phyloP scores from a whole-genome alignment of 768 basidiomycete species.

The Collybia nuda region DNA sequence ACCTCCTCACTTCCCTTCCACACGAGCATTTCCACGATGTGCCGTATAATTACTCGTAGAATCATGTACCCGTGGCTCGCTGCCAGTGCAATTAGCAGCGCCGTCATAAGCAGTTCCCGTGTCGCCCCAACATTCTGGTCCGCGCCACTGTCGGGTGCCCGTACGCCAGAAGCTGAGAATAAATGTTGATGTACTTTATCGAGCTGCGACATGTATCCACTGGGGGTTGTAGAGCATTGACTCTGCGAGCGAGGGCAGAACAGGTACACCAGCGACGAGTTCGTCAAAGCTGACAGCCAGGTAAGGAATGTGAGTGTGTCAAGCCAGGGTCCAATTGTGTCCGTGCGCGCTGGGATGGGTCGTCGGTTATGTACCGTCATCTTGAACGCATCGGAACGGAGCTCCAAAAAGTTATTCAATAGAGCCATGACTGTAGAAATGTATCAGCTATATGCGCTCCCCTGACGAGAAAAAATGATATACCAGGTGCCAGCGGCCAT shows the following conservation, averaged over 20 bases:
- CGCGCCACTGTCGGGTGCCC: constrained; percentile 9
- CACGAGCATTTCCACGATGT: constrained; percentile 69
- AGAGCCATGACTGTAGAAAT: constrained; percentile 65
- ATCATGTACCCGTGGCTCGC: constrained; percentile 88
- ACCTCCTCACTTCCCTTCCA: constrained; percentile 78
- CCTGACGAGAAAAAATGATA: constrained; percentile 12
- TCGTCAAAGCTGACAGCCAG: constrained; percentile 87
- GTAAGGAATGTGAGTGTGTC: constrained; percentile 84
- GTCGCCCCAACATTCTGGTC: constrained; percentile 31
- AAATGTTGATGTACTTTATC: constrained; percentile 27
- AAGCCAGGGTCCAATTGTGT: constrained; percentile 94
- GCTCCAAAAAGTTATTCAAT: constrained; percentile 90
- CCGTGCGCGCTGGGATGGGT: constrained; percentile 84
- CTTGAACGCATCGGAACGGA: constrained; percentile 94
- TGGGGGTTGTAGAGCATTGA: constrained; percentile 14
- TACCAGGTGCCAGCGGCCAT: constrained; percentile 88
- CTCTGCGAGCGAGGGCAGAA: constrained; percentile 47
- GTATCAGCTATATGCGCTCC: no score
- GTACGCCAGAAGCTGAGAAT: constrained; percentile 17
- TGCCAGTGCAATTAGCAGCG: constrained; percentile 71
- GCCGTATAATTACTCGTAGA: constrained; percentile 59
- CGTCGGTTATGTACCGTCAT: constrained; percentile 82
- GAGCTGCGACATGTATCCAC: constrained; percentile 14
- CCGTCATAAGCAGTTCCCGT: constrained; percentile 55
- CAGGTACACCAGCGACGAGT: constrained; percentile 88